Conservation (phyloP, 208 protist genomes). For the Acanthamoeba royreba region DNA sequence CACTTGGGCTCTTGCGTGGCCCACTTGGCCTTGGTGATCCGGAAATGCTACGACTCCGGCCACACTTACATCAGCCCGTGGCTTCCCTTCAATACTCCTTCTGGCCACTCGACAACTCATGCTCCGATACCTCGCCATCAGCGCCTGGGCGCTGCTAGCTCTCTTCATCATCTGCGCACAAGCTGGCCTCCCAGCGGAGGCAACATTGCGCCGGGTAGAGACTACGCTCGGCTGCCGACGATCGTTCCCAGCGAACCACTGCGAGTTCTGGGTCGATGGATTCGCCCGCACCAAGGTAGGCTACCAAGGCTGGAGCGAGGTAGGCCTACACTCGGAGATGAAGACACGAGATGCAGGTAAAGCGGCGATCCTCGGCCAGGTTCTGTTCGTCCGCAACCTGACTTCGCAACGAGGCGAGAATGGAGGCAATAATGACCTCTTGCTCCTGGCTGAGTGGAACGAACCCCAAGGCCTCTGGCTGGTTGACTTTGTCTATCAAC, state of each 20-base stretch:
- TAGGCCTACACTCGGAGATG: background rate
- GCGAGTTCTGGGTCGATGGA: background rate
- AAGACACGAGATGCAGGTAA: background rate
- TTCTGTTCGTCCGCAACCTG: background rate
- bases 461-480: background rate
- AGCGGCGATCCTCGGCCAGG: background rate
- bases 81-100: too few relatives aligned
- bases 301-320: background rate
- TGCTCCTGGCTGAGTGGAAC: background rate
- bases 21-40: too few relatives aligned
- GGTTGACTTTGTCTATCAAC: background rate
- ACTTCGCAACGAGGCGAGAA: background rate
- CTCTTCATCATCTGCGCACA: too few relatives aligned
- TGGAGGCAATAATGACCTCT: background rate
- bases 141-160: too few relatives aligned
- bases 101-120: too few relatives aligned
- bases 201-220: background rate
- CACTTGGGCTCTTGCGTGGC: too few relatives aligned
- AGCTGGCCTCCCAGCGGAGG: too few relatives aligned
- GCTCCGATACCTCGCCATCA: too few relatives aligned
- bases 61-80: too few relatives aligned
- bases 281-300: background rate
- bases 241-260: background rate
- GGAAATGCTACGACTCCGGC: too few relatives aligned
- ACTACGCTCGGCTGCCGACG: background rate